Evolutionary conservation across 495 filamentous ascomycete genomes (phyloP).

Genomic region (Podospora bellae-mahoneyi): DNA sequence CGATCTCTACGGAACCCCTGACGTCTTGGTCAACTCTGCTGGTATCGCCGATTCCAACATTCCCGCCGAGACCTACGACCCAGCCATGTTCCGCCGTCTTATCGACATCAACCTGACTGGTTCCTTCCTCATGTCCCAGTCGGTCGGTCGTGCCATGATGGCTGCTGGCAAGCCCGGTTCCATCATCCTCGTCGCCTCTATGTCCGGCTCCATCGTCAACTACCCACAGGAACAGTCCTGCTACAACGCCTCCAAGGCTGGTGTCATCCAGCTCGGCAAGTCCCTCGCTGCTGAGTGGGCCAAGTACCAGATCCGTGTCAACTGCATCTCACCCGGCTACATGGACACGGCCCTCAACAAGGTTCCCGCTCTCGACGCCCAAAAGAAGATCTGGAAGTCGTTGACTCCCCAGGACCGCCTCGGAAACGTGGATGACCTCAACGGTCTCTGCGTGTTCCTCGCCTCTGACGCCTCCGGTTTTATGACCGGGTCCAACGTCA

Average conservation of each 20-base stretch:
- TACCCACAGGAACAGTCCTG: slow-evolving; percentile 73
- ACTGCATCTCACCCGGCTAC: slow-evolving; percentile 74
- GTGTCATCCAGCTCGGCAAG: slow-evolving; percentile 71
- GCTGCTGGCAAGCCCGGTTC: slow-evolving; percentile 60
- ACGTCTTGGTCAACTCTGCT: slow-evolving; percentile 78
- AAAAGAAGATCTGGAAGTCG: slow-evolving; percentile 76
- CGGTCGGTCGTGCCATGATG: slow-evolving; percentile 64
- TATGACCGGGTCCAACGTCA: slow-evolving; percentile 75
- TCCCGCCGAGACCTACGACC: slow-evolving; percentile 52
- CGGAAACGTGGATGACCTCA: slow-evolving; percentile 71
- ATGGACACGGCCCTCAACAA: slow-evolving; percentile 78
- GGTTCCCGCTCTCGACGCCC: slow-evolving; percentile 65
- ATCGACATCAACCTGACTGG: slow-evolving; percentile 76
- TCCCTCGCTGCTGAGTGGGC: slow-evolving; percentile 80
- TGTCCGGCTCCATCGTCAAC: slow-evolving; percentile 77
- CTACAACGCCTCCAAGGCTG: slow-evolving; percentile 80
- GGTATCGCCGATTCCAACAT: slow-evolving; percentile 73
- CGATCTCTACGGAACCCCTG: slow-evolving; percentile 59
- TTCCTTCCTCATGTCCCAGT: slow-evolving; percentile 65
- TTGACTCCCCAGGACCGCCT: slow-evolving; percentile 71
- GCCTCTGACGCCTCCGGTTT: slow-evolving; percentile 69
- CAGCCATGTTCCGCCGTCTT: slow-evolving; percentile 66
- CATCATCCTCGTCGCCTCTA: slow-evolving; percentile 71
- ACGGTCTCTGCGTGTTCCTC: slow-evolving; percentile 74
- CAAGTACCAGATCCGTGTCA: slow-evolving; percentile 69